A percentile compares a stretch with the other conserved stretches of the same genome.
Evolutionary conservation across 2,329 filamentous ascomycete species (phyloP).

Genomic region (Sporothrix sp.): DNA sequence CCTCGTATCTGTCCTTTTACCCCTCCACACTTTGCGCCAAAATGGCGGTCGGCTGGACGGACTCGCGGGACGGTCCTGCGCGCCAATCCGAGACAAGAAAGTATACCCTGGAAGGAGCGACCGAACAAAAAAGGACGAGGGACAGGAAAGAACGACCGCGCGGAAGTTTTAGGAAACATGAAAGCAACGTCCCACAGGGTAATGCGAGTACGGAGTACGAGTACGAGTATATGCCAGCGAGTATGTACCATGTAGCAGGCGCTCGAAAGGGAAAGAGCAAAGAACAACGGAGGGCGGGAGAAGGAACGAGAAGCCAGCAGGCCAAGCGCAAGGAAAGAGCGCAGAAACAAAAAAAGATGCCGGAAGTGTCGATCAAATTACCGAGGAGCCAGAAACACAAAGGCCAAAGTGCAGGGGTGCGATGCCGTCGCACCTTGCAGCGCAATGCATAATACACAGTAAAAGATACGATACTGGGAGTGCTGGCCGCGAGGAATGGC

Average conservation of each 20-base stretch:
- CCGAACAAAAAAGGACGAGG: not conserved
- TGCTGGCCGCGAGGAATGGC: not conserved
- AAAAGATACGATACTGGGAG: not conserved
- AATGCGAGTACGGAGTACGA: no score
- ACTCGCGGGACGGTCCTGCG: conserved; percentile 4
- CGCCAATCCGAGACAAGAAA: conserved; percentile 8
- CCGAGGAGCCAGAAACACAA: not conserved
- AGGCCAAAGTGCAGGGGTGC: not conserved
- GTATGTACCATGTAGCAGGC: no score
- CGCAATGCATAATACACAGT: not conserved
- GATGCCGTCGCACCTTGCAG: not conserved
- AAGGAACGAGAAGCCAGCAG: not conserved
- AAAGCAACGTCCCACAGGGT: conserved; percentile 3
- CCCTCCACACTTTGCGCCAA: conserved; percentile 6
- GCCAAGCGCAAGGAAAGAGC: not conserved
- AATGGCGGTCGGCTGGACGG: not conserved
- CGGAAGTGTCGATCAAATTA: not conserved
- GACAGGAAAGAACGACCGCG: not conserved
- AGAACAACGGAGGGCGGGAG: not conserved
- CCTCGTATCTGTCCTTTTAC: not conserved
- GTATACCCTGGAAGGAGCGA: not conserved
- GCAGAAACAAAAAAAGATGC: not conserved
- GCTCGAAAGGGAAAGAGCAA: not conserved
- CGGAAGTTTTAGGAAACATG: conserved; percentile 1
- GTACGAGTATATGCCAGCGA: no score